Base-by-base conservation (phyloP, 1,284 basidiomycete species). In the Sanghuangporus weigelae region DNA sequence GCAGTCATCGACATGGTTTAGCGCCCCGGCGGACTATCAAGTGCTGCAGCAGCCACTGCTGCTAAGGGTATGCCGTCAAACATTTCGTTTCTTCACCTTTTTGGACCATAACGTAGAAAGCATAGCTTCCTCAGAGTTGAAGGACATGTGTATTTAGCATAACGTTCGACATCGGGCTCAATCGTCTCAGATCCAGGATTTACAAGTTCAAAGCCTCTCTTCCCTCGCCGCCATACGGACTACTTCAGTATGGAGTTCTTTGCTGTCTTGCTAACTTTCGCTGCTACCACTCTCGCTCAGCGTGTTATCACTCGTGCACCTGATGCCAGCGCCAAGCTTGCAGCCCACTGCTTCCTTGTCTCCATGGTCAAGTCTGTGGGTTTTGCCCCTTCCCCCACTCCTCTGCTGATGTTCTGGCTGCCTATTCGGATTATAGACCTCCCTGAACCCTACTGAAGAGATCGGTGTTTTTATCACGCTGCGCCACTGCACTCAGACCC, bases 341-440 rank as follows among this genome's bases (percentile, higher is more conserved):
- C 68, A 72, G 6, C n/a, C n/a, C n/a, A n/a, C n/a, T 69, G 68
- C 31, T 59, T 82, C 58, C 73, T 70, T 38, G 76, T 84, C 5
- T 74, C 80, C 62, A 68, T 84, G 56, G 75, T 78, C 61, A 73
- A 75, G 59, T 76, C 77, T 2, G 83, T 85, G 67, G 53, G 79
- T 38, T 16, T 40, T 31, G 7, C 11, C 44, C 39, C 35, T 12
- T 19, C 23, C 36, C 8, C 38, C 44, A 26, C 16, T 39, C 7
- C 12, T 40, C 10, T 50, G 48, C 26, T 50, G 21, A 40, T 50
- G 21, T 21, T 42, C n/a, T 50, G 39, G 11, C 16, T 36, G 38
- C 39, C 55, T 38, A 31, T 48, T 54, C 26, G 19, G 10, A 49
- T 1, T 11, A 26, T 44, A 19, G 54, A 80, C 77, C 68, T 67